Conservation (phyloP, 257 asterid genomes). For the Solanum dulcamara region DNA sequence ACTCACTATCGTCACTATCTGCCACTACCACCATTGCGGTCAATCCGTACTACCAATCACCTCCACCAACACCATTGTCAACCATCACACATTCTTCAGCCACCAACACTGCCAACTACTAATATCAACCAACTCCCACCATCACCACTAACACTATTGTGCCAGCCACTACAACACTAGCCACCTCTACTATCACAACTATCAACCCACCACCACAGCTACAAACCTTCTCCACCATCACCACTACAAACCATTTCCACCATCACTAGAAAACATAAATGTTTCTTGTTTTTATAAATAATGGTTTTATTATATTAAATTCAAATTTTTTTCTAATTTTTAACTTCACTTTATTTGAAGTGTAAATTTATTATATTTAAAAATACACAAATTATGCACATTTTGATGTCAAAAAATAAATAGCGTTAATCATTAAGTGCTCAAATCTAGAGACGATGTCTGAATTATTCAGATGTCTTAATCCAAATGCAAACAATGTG, state of each 20-base stretch:
- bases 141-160: not conserved
- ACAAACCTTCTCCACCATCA: no score
- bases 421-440: not conserved
- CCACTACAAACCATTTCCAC: not conserved
- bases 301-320: no score
- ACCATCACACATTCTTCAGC: not conserved
- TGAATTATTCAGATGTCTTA: not conserved
- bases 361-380: no score
- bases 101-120: not conserved
- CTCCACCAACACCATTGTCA: not conserved
- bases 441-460: not conserved
- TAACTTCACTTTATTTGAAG: no score
- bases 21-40: not conserved
- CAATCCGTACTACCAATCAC: not conserved
- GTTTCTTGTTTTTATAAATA: not conserved
- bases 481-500: not conserved
- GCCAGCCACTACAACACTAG: not conserved
- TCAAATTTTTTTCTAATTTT: not conserved
- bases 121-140: no score
- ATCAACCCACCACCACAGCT: not conserved
- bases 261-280: not conserved
- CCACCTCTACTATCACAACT: not conserved
- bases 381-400: not conserved
- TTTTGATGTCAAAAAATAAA: not conserved
- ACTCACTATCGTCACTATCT: not conserved